Percentiles rank a stretch among this genome's conserved stretches.
These are phyloP conservation scores for Canariomyces notabilis DNA, from an alignment of 2,329 filamentous ascomycete genomes.

Conservation along the genomic window DNA sequence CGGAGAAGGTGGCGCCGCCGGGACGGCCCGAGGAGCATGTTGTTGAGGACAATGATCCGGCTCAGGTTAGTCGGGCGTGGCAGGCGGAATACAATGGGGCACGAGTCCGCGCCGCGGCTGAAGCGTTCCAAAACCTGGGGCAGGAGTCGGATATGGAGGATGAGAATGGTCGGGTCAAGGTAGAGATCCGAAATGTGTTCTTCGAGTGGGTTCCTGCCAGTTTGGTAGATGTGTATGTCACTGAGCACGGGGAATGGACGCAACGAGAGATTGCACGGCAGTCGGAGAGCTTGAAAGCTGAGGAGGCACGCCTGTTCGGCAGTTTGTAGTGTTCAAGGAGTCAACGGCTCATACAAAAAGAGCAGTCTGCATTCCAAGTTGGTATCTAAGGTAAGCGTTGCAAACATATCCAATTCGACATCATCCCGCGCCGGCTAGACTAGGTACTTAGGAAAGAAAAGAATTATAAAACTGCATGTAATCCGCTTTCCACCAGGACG, in stretches of 20 bases:
- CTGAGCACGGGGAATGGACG: constrained; percentile 45
- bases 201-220: constrained; percentile 55
- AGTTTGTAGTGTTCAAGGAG: constrained; percentile 29
- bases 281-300: constrained; percentile 34
- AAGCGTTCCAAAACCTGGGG: constrained; percentile 10
- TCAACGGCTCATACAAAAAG: constrained; percentile 1
- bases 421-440: too few species aligned
- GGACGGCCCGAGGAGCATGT: constrained; percentile 39
- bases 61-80: constrained; percentile 50
- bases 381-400: constrained; percentile 11
- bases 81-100: constrained; percentile 23
- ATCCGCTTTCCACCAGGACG: constrained; percentile 13
- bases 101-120: constrained; percentile 22
- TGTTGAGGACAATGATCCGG: constrained; percentile 46
- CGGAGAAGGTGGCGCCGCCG: constrained; percentile 55
- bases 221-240: constrained; percentile 50
- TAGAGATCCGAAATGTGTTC: constrained; percentile 46
- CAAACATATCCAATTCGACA: background rate
- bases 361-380: constrained; percentile 4
- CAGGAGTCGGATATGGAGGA: background rate
- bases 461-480: constrained; percentile 13
- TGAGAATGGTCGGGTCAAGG: constrained; percentile 8
- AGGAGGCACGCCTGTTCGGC: constrained; percentile 40
- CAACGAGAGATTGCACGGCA: constrained; percentile 35
- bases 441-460: constrained; percentile 17